Evolutionary conservation across 176 grass and related monocot species (phyloP).

Genomic region (Phragmites australis): DNA sequence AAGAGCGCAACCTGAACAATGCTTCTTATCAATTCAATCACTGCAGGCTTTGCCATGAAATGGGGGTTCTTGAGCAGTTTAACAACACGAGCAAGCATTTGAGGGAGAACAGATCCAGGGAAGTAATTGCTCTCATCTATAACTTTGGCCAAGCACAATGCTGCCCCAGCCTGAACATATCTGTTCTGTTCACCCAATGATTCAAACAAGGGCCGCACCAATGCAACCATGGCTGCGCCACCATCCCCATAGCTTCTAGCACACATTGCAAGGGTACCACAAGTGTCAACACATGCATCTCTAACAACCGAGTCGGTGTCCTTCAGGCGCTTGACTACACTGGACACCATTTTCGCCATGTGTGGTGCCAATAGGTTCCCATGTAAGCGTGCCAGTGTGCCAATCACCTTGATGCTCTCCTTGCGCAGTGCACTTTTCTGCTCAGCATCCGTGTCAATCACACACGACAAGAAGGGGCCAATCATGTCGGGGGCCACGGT

Average conservation of each 20-base stretch:
- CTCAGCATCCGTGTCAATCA: conserved; percentile 76
- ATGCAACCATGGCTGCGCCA: conserved; percentile 53
- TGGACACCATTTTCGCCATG: conserved; percentile 62
- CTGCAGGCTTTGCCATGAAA: conserved; percentile 93
- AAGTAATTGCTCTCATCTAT: conserved; percentile 82
- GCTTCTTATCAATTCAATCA: conserved; percentile 93
- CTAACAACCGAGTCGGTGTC: conserved; percentile 84
- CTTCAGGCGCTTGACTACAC: conserved; percentile 74
- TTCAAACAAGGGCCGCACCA: conserved; percentile 85
- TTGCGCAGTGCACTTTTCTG: conserved; percentile 76
- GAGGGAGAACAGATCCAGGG: conserved; percentile 66
- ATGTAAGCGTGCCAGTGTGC: conserved; percentile 57
- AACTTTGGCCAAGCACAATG: conserved; percentile 82
- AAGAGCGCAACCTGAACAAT: conserved; percentile 76
- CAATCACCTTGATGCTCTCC: conserved; percentile 83
- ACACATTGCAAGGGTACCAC: conserved; percentile 69
- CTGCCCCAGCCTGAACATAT: conserved; percentile 75
- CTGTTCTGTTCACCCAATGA: conserved; percentile 87
- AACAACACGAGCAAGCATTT: conserved; percentile 79
- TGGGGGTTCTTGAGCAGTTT: conserved; percentile 96
- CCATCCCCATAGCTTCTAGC: conserved; percentile 46
- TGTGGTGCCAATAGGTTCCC: conserved; percentile 63
- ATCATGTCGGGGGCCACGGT: conserved; percentile 69
- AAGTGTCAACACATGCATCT: conserved; percentile 87
- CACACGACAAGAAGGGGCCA: conserved; percentile 77